A percentile compares a stretch with the other conserved stretches of the same genome.
Conservation (phyloP, 2,329 filamentous ascomycete genomes). For the Incumbomyces lentus region DNA sequence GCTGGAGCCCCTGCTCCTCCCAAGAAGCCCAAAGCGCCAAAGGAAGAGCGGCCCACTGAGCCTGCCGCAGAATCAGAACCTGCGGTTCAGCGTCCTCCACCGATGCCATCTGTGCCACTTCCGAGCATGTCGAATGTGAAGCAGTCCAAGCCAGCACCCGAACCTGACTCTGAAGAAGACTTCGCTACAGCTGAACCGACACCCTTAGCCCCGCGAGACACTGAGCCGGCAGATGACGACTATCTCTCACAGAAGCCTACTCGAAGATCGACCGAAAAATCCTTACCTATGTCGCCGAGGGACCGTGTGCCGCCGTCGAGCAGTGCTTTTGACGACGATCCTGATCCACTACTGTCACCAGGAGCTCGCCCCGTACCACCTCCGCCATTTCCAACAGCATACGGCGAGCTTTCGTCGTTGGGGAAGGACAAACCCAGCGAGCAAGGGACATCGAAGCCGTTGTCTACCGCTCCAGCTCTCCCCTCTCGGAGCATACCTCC, state of each 20-base stretch:
- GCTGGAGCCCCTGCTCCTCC: constrained; percentile 48
- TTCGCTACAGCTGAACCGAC: constrained; percentile 13
- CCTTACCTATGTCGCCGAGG: constrained; percentile 38
- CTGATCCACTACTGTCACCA: constrained; percentile 12
- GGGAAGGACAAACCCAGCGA: neutral
- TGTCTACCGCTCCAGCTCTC: constrained; percentile 26
- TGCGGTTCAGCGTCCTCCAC: constrained; percentile 28
- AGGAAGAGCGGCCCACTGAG: constrained; percentile 27
- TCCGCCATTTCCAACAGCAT: constrained; percentile 1
- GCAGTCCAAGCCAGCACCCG: constrained; percentile 42
- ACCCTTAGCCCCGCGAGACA: constrained; percentile 1
- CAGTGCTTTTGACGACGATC: constrained; percentile 31
- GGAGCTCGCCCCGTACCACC: constrained; percentile 9
- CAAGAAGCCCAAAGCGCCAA: constrained; percentile 41
- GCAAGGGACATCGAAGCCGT: constrained; percentile 22
- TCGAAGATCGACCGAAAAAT: constrained; percentile 31
- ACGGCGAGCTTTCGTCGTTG: neutral
- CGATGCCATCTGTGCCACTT: constrained; percentile 49
- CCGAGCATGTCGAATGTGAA: constrained; percentile 55
- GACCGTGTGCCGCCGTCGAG: constrained; percentile 37
- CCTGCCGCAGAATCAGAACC: constrained; percentile 25
- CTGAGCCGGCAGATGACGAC: neutral
- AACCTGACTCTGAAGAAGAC: constrained; percentile 31
- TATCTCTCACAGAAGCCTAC: constrained; percentile 17
- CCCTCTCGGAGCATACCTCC: constrained; percentile 33